A percentile compares a stretch with the other conserved stretches of the same genome.
These are phyloP conservation scores for Colletotrichum eleusines DNA, from an alignment of 2,329 filamentous ascomycete genomes.

Conservation along the genomic window DNA sequence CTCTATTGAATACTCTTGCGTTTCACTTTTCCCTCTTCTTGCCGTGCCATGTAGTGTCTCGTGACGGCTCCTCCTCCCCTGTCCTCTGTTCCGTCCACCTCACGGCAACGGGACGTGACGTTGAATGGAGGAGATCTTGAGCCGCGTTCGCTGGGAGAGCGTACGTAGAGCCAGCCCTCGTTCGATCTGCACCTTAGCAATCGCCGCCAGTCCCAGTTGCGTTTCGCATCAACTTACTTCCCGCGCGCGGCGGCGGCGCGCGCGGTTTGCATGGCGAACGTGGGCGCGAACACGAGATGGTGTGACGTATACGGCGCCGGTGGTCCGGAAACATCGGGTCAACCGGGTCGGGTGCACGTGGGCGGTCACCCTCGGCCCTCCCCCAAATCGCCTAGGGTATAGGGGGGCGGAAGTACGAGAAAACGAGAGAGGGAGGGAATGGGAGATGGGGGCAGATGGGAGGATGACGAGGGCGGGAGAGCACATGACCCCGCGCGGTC, in stretches of 20 bases:
- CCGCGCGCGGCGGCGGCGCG: no score
- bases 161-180: no score
- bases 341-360: constrained; percentile 28
- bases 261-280: not conserved
- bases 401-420: not conserved
- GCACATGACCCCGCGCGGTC: constrained; percentile 19
- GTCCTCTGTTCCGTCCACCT: no score
- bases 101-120: no score
- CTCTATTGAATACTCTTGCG: not conserved
- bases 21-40: no score
- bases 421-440: not conserved
- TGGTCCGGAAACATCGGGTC: constrained; percentile 21
- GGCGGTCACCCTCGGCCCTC: not conserved
- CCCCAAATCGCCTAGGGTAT: no score
- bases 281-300: no score
- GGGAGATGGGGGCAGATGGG: not conserved
- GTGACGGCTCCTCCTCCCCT: not conserved
- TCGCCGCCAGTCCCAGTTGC: no score
- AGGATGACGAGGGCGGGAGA: not conserved
- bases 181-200: no score
- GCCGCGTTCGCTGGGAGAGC: no score
- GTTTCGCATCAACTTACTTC: no score
- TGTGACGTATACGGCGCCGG: constrained; percentile 5
- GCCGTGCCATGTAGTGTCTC: not conserved
- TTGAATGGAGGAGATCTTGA: no score